phyloP scores from a whole-genome alignment of 2,329 filamentous ascomycete genomes.

The Arthroderma sp. region DNA sequence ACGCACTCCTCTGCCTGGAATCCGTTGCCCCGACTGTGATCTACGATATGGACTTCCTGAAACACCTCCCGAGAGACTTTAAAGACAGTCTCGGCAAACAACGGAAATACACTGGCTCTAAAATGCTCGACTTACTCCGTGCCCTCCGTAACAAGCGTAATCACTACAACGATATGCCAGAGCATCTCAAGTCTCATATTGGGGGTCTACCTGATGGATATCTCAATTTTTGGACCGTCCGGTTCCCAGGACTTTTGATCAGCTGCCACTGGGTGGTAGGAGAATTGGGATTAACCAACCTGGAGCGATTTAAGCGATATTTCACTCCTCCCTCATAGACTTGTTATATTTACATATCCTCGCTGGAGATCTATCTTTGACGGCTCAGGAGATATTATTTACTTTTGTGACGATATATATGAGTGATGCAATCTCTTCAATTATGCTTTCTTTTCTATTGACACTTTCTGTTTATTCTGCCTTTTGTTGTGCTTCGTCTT shows the following conservation, averaged over 20 bases:
- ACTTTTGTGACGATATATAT: too few species aligned
- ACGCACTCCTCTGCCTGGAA: constrained; percentile 48
- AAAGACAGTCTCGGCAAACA: constrained; percentile 85
- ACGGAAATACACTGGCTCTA: constrained; percentile 77
- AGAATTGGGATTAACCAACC: constrained; percentile 43
- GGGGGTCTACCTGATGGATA: constrained; percentile 69
- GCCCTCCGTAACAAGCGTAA: constrained; percentile 93
- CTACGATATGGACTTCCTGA: constrained; percentile 61
- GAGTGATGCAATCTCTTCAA: too few species aligned
- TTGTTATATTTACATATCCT: too few species aligned
- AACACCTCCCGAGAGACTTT: constrained; percentile 62
- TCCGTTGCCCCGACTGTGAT: constrained; percentile 31
- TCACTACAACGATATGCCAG: constrained; percentile 93
- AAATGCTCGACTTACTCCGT: constrained; percentile 72
- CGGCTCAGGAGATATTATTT: too few species aligned
- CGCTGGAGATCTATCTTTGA: too few species aligned
- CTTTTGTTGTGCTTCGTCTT: too few species aligned
- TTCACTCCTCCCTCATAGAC: constrained; percentile 20
- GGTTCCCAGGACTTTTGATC: constrained; percentile 67
- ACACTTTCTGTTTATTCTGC: too few species aligned
- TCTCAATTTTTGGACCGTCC: constrained; percentile 65
- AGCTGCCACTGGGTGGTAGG: constrained; percentile 64
- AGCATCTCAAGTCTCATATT: constrained; percentile 58
- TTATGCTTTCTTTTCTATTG: too few species aligned
- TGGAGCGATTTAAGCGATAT: constrained; percentile 31